Percentiles rank a stretch among this genome's conserved stretches.
phyloP scores from a whole-genome alignment of 257 asterid genomes.

The Nicotiana attenuata region DNA sequence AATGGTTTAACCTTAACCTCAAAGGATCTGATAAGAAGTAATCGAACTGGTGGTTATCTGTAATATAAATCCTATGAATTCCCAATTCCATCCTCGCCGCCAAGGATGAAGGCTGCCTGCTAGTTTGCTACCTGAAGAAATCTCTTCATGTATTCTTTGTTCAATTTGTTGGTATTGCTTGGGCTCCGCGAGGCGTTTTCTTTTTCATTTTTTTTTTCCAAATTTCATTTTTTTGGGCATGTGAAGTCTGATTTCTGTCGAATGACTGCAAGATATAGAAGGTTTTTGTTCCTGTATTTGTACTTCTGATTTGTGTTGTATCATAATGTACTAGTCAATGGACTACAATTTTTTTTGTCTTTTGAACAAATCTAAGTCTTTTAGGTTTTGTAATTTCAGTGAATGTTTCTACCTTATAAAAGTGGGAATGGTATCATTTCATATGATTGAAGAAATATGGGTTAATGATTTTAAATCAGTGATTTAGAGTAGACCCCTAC shows the following conservation, averaged over 20 bases:
- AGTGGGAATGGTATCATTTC: too few relatives aligned
- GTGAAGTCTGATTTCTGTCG: not conserved
- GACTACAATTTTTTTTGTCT: not conserved
- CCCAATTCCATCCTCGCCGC: slow-evolving; percentile 18
- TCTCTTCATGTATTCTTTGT: slow-evolving; percentile 6
- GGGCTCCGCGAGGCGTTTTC: not conserved
- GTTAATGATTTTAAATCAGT: too few relatives aligned
- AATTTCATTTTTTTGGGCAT: not conserved
- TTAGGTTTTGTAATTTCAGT: too few relatives aligned
- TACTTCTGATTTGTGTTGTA: not conserved
- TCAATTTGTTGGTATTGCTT: not conserved
- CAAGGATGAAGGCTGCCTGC: slow-evolving; percentile 1
- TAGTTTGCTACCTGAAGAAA: not conserved
- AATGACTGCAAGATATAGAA: not conserved
- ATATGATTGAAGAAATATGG: too few relatives aligned
- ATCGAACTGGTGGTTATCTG: not conserved
- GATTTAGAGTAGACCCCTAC: too few relatives aligned
- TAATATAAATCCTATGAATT: slow-evolving; percentile 15
- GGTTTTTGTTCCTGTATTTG: not conserved
- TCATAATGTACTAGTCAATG: not conserved
- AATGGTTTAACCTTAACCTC: slow-evolving; percentile 84
- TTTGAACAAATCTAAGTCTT: not conserved
- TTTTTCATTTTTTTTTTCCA: not conserved
- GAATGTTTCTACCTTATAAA: too few relatives aligned
- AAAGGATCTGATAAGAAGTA: slow-evolving; percentile 72